phyloP scores from a whole-genome alignment of 108 stramenopile genomes.

The Conticribra guillardii region DNA sequence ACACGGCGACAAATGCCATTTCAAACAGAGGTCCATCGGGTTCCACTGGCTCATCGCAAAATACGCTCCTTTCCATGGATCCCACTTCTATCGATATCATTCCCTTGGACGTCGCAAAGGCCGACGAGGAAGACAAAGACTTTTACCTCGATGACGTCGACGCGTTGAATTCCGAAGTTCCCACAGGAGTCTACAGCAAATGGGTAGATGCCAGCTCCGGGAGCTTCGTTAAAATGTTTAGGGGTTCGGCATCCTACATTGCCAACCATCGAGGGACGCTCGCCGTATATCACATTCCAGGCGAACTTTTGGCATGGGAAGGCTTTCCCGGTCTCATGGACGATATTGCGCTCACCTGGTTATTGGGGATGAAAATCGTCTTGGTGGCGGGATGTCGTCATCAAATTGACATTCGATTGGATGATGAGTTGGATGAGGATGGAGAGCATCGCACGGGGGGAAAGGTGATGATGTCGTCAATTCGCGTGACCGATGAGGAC shows the following conservation, averaged over 20 bases:
- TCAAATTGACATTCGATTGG: constrained; percentile 75
- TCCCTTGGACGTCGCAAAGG: constrained; percentile 31
- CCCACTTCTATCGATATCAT: constrained; percentile 46
- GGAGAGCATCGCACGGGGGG: constrained; percentile 37
- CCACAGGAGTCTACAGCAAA: constrained; percentile 1
- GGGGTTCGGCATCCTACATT: constrained; percentile 94
- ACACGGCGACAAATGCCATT: too few species aligned
- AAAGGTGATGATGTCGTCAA: constrained; percentile 61
- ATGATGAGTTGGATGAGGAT: constrained; percentile 26
- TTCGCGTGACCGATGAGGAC: constrained; percentile 85
- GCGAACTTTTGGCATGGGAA: constrained; percentile 65
- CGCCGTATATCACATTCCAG: constrained; percentile 93
- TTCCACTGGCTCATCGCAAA: too few species aligned
- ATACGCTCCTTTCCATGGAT: constrained; percentile 42
- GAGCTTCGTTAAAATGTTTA: constrained; percentile 92
- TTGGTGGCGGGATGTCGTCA: constrained; percentile 83
- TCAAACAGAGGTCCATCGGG: too few species aligned
- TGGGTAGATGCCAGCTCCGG: constrained; percentile 14
- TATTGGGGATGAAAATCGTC: constrained; percentile 92
- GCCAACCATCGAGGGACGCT: constrained; percentile 90
- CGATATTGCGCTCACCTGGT: constrained; percentile 90
- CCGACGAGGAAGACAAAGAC: constrained; percentile 7
- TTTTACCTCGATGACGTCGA: constrained; percentile 1
- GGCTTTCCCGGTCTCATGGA: constrained; percentile 87
- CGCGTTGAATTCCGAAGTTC: background rate